These are phyloP conservation scores for Auxenochlorella pyrenoidosa DNA, from an alignment of 139 green algal species.

Conservation along the genomic window DNA sequence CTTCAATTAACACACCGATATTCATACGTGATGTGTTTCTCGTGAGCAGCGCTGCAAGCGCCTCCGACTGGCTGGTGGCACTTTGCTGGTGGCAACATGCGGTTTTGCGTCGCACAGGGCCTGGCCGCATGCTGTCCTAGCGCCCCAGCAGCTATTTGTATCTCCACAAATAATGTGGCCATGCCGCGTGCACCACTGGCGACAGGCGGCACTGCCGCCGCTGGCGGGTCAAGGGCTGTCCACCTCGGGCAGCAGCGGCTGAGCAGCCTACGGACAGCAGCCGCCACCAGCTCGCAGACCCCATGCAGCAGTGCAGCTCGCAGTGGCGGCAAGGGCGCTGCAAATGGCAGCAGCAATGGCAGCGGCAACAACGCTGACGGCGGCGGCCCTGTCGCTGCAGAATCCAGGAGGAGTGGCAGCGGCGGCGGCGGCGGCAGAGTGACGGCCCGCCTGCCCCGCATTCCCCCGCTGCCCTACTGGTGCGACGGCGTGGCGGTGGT, in stretches of 20 bases:
- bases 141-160: neutral
- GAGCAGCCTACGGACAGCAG: neutral
- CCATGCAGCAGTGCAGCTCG: neutral
- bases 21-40: no score
- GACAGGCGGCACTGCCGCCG: neutral
- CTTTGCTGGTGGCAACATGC: no score
- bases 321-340: no score
- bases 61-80: no score
- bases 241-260: neutral
- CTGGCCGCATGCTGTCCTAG: no score
- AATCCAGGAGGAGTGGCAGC: neutral
- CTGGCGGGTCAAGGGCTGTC: neutral
- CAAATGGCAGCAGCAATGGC: neutral
- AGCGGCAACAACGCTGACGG: neutral
- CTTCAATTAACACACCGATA: no score
- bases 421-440: neutral
- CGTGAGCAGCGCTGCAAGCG: no score
- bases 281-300: neutral
- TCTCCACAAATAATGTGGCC: neutral
- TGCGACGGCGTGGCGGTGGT: conserved; percentile 12
- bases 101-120: no score
- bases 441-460: neutral
- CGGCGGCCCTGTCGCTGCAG: neutral
- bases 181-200: neutral
- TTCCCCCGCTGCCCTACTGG: conserved; percentile 29